These are phyloP conservation scores for Backusella luteola DNA, from an alignment of 192 early-diverging fungal species.

Conservation along the genomic window DNA sequence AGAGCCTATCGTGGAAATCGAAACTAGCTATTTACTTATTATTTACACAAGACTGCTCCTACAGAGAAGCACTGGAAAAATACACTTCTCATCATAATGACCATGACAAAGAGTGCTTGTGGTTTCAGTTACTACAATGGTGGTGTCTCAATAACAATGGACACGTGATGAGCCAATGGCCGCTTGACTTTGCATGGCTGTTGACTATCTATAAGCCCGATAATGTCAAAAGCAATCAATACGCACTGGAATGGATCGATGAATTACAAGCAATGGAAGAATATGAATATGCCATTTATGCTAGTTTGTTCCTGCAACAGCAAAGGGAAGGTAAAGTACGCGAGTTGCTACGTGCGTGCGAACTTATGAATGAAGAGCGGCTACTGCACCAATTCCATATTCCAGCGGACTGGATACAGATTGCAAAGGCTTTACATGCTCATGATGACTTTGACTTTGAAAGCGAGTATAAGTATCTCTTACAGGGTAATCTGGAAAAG, in stretches of 20 bases:
- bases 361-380: neutral
- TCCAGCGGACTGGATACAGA: neutral
- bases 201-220: neutral
- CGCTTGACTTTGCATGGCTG: neutral
- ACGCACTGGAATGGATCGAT: neutral
- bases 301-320: neutral
- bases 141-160: neutral
- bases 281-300: neutral
- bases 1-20: neutral
- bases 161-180: neutral
- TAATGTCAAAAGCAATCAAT: neutral
- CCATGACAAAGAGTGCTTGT: neutral
- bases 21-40: neutral
- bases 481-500: neutral
- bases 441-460: constrained; percentile 5
- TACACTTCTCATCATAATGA: neutral
- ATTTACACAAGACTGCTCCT: neutral
- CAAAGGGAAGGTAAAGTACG: neutral
- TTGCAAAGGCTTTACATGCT: neutral
- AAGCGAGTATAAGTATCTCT: neutral
- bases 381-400: neutral
- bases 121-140: constrained; percentile 2
- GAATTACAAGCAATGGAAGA: constrained; percentile 3
- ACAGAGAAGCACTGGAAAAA: neutral
- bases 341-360: neutral